A percentile compares a stretch with the other conserved stretches of the same genome.
Evolutionary conservation across 2,329 filamentous ascomycete species (phyloP).

Genomic region (Leptographium lundbergii): DNA sequence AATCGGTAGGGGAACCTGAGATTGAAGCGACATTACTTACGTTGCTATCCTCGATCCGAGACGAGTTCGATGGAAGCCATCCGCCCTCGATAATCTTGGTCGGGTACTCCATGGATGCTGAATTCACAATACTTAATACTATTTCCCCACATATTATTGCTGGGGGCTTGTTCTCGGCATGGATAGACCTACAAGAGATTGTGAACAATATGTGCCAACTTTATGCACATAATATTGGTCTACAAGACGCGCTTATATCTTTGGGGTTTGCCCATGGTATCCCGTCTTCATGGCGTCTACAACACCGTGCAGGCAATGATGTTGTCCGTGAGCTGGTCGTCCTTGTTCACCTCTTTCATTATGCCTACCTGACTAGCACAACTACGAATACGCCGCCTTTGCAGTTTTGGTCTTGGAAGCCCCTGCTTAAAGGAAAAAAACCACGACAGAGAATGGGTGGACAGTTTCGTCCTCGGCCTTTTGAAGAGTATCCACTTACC

Average conservation of each 20-base stretch:
- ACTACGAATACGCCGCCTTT: neutral
- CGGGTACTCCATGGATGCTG: neutral
- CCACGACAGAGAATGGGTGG: neutral
- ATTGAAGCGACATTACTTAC: neutral
- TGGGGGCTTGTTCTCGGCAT: neutral
- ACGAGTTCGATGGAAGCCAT: neutral
- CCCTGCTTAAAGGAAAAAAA: neutral
- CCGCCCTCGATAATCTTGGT: neutral
- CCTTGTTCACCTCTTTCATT: neutral
- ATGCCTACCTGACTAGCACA: neutral
- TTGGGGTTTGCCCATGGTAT: neutral
- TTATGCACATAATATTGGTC: neutral
- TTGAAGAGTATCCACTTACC: neutral
- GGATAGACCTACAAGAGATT: neutral
- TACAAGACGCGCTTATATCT: neutral
- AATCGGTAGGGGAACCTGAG: neutral
- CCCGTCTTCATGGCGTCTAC: neutral
- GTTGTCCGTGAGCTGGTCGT: neutral
- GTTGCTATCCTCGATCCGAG: neutral
- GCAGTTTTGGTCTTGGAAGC: neutral
- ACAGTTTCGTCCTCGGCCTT: neutral
- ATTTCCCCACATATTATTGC: neutral
- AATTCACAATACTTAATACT: neutral
- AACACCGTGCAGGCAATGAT: constrained; percentile 1
- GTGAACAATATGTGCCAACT: neutral